Evolutionary conservation across 2,329 filamentous ascomycete species (phyloP).

Genomic region (Fusarium fracticaudum): DNA sequence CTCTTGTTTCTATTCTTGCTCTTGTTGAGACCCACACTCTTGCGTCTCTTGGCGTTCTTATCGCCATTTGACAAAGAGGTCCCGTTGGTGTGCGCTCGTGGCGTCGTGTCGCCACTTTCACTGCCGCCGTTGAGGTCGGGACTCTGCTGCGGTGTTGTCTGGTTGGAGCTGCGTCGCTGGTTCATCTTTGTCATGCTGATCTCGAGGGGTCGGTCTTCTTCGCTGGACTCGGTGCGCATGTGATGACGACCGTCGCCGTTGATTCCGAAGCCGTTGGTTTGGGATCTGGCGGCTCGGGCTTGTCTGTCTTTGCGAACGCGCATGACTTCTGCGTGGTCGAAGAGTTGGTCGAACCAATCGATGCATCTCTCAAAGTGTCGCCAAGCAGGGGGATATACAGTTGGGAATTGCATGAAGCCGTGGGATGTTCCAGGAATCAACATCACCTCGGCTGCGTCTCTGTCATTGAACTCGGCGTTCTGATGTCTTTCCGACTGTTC

Average conservation of each 20-base stretch:
- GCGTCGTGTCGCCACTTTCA: constrained; percentile 32
- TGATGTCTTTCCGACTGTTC: constrained; percentile 10
- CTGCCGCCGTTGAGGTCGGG: constrained; percentile 18
- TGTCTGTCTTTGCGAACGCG: constrained; percentile 41
- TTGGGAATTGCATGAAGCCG: constrained; percentile 92
- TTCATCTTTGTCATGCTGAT: constrained; percentile 72
- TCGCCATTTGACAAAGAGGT: constrained; percentile 37
- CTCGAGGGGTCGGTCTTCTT: constrained; percentile 84
- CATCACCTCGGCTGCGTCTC: constrained; percentile 71
- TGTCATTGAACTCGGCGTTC: constrained; percentile 52
- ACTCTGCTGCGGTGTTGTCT: constrained; percentile 22
- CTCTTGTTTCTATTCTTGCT: constrained; percentile 58
- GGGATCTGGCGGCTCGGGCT: constrained; percentile 6
- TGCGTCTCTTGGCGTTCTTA: constrained; percentile 38
- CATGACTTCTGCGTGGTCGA: constrained; percentile 62
- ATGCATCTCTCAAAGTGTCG: constrained; percentile 83
- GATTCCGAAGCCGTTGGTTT: constrained; percentile 19
- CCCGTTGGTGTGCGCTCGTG: constrained; percentile 21
- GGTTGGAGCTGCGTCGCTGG: constrained; percentile 46
- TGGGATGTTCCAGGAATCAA: constrained; percentile 91
- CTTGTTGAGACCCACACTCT: constrained; percentile 41
- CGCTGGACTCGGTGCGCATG: constrained; percentile 67
- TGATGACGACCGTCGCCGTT: constrained; percentile 44
- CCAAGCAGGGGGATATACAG: constrained; percentile 90
- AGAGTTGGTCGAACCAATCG: constrained; percentile 83